Base-by-base conservation (phyloP, 352 stramenopile genomes). In the Phytopythium vexans region DNA sequence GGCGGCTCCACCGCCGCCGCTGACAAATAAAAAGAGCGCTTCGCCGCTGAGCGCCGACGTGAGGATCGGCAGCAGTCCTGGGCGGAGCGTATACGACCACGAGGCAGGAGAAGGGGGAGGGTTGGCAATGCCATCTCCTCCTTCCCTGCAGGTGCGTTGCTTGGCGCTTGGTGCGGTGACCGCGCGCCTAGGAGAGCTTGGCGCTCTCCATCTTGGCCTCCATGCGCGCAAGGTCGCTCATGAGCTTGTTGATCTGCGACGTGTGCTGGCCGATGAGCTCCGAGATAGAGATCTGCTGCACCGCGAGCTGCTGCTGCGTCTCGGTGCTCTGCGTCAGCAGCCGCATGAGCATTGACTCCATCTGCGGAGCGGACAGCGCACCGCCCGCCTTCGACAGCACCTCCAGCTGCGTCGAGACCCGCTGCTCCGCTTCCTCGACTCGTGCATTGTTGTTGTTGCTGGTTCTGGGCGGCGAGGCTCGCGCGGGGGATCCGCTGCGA, bases 311-410 rank as follows among this genome's bases (percentile, higher is more conserved):
- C 66, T 94, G 68, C 64, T 92, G 84, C 40, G 84, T 91, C 66
- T 91, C 78, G 0, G 76, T 91, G 60, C 86, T 91, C 60, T 91
- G 80, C n/a, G 77, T 87, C 42, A 94, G 58, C 49, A 94, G 50
- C 5, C 70, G 77, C 79, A 94, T 89, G 11, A 92, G 74, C 12
- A 94, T 66, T 41, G 76, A 52, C 45, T 94, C 82, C 76, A 91
- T 89, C 16, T 74, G 66, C 34, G 46, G 46, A 10, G 46, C 34
- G 5, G 66, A 68, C 47, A 70, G 49, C 34, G 72, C n/a, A n/a
- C n/a, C n/a, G n/a, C n/a, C n/a, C n/a, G n/a, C n/a, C n/a, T n/a
- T n/a, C n/a, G n/a, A n/a, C n/a, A n/a, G n/a, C n/a, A n/a, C n/a
- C n/a, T n/a, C n/a, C n/a, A n/a, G n/a, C n/a, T n/a, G n/a, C n/a